Evolutionary conservation across 108 stramenopile species (phyloP), one percentile per base, ranked within the genome.

Genomic region (Nitzschia sp.): DNA sequence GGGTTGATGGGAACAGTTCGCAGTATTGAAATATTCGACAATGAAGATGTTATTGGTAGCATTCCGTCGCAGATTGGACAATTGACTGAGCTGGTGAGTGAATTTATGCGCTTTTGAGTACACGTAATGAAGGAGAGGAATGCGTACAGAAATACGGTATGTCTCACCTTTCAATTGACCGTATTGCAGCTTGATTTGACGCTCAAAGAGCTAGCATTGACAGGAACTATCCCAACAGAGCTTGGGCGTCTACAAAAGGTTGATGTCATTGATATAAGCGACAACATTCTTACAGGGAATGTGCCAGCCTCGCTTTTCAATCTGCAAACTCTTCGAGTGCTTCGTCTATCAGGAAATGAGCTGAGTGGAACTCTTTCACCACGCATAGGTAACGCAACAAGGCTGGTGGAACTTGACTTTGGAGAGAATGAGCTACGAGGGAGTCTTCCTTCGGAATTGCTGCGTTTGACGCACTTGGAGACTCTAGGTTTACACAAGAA

Each of bases 211-310:
- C n/a, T 32, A 19, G n/a, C 29, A 9, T 21, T 58, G 1, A 29
- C 57, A 21, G 25, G 28, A 1, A 32, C 57, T 8, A 58, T 58
- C 8, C 57, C 57, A 1, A 2, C 28, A 16, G 3, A 58, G 31
- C 0, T 58, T 0, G 57, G 57, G 1, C 1, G 17, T 34, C 32
- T 58, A 13, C 57, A 31, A 17, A 1, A 29, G 33, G 33, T 58
- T 34, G 57, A 58, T 31, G 57, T 19, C 11, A 34, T 58, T 16
- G 57, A 58, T 21, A 33, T 58, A 31, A 58, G 57, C 33, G 57
- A 34, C 2, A 58, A 58, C 3, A 32, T n/a, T 28, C 21, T 58
- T 13, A 33, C 57, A 34, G 57, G 57, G 17, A 58, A 28, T n/a
- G 19, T 58, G 2, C 57, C 57, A 58, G 3, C 11, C 15, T n/a